phyloP scores from a whole-genome alignment of 768 basidiomycete genomes.

The Kondoa subrosea region DNA sequence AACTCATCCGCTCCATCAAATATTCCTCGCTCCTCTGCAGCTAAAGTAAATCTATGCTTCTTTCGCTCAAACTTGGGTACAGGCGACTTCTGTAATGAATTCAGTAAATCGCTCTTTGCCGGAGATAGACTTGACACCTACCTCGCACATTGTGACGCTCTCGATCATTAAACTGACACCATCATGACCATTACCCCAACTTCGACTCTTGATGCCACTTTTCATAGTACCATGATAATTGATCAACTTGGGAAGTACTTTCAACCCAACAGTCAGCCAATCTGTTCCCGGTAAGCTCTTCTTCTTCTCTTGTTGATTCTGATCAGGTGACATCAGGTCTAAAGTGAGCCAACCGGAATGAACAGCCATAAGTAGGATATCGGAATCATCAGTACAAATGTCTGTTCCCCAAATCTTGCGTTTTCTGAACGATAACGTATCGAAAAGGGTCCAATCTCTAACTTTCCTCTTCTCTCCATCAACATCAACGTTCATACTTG shows the following conservation, averaged over 20 bases:
- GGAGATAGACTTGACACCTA: constrained; percentile 22
- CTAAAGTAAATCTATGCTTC: neutral
- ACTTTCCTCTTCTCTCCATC: neutral
- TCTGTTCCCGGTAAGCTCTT: too few relatives aligned
- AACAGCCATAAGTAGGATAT: constrained; percentile 32
- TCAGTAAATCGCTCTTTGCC: neutral
- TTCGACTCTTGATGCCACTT: constrained; percentile 32
- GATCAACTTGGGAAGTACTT: constrained; percentile 33
- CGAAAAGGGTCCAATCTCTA: constrained; percentile 21
- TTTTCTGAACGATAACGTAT: constrained; percentile 22
- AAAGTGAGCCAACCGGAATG: constrained; percentile 35
- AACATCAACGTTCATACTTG: neutral
- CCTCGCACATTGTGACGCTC: constrained; percentile 29
- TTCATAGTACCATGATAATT: constrained; percentile 32
- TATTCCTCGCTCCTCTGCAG: neutral
- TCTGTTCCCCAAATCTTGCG: constrained; percentile 36
- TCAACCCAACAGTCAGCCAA: constrained; percentile 29
- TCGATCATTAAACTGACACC: constrained; percentile 35
- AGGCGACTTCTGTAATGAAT: neutral
- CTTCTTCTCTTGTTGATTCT: constrained; percentile 3
- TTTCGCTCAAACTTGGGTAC: neutral
- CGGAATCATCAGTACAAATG: constrained; percentile 38
- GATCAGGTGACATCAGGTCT: constrained; percentile 8
- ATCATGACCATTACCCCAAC: constrained; percentile 38
- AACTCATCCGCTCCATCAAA: neutral